These are phyloP conservation scores for Tricholoma flavovirens DNA, from an alignment of 768 basidiomycete genomes.

Conservation along the genomic window DNA sequence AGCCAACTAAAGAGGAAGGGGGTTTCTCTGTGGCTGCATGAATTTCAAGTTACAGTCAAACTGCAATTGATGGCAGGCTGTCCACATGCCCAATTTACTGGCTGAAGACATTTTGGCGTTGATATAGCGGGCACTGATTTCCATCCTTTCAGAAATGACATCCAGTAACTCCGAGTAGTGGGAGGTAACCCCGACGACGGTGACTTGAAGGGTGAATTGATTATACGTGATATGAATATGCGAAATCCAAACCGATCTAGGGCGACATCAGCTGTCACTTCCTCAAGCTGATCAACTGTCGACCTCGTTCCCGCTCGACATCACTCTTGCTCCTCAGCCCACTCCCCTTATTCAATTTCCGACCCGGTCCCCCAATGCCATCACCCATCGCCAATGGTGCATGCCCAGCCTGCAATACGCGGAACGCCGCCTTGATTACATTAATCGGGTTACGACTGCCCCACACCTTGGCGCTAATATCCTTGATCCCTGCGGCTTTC, in stretches of 20 bases:
- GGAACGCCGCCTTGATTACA: constrained; percentile 80
- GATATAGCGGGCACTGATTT: background rate
- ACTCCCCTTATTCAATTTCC: constrained; percentile 66
- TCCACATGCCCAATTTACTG: too few species aligned
- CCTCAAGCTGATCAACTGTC: constrained; percentile 66
- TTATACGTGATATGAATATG: background rate
- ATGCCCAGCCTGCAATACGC: constrained; percentile 82
- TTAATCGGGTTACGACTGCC: constrained; percentile 83
- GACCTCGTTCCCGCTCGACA: constrained; percentile 77
- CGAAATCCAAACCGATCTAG: background rate
- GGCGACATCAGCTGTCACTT: constrained; percentile 23
- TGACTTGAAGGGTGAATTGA: background rate
- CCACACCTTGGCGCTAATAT: constrained; percentile 92
- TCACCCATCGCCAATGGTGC: constrained; percentile 78
- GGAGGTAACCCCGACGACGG: background rate
- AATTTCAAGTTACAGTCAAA: too few species aligned
- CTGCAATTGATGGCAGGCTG: too few species aligned
- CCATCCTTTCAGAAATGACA: background rate
- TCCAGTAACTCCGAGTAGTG: too few species aligned
- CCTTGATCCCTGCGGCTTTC: constrained; percentile 92
- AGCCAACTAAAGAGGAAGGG: too few species aligned
- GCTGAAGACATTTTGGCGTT: background rate
- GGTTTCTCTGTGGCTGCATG: too few species aligned
- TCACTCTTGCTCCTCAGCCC: constrained; percentile 65
- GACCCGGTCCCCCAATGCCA: constrained; percentile 68